A percentile compares a stretch with the other conserved stretches of the same genome.
Evolutionary conservation across 2,329 filamentous ascomycete species (phyloP).

Genomic region (Catunica adiposa): DNA sequence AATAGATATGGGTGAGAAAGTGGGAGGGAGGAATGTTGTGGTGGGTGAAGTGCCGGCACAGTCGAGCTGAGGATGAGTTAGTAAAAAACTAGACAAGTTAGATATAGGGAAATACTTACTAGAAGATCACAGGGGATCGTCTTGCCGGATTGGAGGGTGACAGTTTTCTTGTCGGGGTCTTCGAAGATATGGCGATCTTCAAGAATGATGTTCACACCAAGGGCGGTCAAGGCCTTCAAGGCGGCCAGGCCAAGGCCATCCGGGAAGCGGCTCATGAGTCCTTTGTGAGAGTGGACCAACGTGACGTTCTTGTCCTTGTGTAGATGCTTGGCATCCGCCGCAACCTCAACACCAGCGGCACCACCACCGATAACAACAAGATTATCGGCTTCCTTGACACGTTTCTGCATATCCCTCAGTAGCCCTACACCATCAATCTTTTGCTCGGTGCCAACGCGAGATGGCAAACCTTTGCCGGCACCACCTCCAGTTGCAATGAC

Average conservation of each 20-base stretch:
- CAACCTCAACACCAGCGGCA: conserved; percentile 45
- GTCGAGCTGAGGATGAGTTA: conserved; percentile 28
- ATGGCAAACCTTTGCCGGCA: conserved; percentile 29
- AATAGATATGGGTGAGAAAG: conserved; percentile 28
- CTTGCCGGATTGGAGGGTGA: conserved; percentile 30
- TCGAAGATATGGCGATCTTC: conserved; percentile 29
- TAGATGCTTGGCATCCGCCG: conserved; percentile 38
- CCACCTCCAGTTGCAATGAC: conserved; percentile 41
- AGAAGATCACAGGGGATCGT: conserved; percentile 33
- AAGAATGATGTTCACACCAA: conserved; percentile 35
- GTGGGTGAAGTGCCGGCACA: conserved; percentile 44
- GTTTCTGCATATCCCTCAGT: conserved; percentile 30
- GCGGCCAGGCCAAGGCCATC: conserved; percentile 26
- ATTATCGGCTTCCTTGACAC: conserved; percentile 26
- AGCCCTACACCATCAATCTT: conserved; percentile 27
- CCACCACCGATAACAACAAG: conserved; percentile 41
- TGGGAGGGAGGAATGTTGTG: conserved; percentile 29
- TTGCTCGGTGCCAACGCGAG: conserved; percentile 27
- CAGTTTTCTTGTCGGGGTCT: conserved; percentile 22
- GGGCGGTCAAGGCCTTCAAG: conserved; percentile 25
- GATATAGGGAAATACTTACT: conserved; percentile 21
- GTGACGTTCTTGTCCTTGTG: conserved; percentile 40
- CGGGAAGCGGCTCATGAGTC: conserved; percentile 36
- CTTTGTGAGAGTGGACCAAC: conserved; percentile 39
- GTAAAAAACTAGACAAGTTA: not conserved